Evolutionary conservation across 257 asterid genomes (phyloP), one percentile per base, ranked within the genome.

Genomic region (Solanum okadae): DNA sequence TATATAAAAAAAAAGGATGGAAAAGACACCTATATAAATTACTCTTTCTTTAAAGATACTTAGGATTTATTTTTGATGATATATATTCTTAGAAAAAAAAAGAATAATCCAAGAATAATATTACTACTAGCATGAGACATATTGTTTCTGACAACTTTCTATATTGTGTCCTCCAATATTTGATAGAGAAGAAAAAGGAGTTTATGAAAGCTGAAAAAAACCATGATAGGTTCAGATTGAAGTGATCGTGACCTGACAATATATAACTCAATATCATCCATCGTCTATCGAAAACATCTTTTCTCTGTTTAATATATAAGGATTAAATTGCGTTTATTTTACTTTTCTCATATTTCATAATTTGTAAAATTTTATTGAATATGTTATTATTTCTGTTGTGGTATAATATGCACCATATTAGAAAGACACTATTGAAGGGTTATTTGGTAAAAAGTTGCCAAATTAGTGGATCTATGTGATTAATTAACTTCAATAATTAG

Each of bases 231-330:
- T 42, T 18, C 52, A 16, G 42, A 46, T 81, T 79, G 85, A 79
- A 44, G 38, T 44, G 67, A 79, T 27, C 29, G 40, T 81, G 27
- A 27, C 67, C 29, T 81, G 68, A 46, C 27, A 81, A 81, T 46
- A 29, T 59, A 9, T 81, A 81, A 8, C 67, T 79, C 5, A 9
- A 81, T 76, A 78, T 78, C 0, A 52, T 3, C 10, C 0, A 27
- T 0, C 2, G 1, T 13, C 2, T 5, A 27, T 27, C 10, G 0
- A 0, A 68, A 68, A 68, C 0, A 27, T 68, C 1, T 0, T 15
- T 2, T 49, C 0, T 13, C 0, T 13, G 0, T 63, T 2, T 67
- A 12, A 25, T 2, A 67, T 18, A 13, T 12, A 27, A 3, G 0
- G 0, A 13, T 67, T 67, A 25, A 29, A 3, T 67, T 25, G 3